A percentile compares a stretch with the other conserved stretches of the same genome.
phyloP scores from a whole-genome alignment of 331 rosid genomes.

The Erythrophleum ivorense region DNA sequence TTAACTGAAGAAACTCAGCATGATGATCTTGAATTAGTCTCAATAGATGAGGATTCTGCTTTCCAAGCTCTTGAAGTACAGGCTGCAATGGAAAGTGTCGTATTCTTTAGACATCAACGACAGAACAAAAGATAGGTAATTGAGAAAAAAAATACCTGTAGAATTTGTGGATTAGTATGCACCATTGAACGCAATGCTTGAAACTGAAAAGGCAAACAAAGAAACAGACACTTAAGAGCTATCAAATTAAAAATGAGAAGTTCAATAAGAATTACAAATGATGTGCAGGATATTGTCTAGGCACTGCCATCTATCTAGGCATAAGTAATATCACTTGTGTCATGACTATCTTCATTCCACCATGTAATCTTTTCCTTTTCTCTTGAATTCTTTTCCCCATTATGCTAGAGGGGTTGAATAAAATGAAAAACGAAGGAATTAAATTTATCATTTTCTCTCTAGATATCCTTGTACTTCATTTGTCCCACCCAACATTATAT shows the following conservation, averaged over 20 bases:
- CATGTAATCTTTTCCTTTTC: background rate
- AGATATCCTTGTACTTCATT: constrained; percentile 15
- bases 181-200: constrained; percentile 83
- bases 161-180: constrained; percentile 86
- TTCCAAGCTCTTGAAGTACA: constrained; percentile 91
- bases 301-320: constrained; percentile 3
- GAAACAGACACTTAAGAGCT: constrained; percentile 23
- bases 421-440: background rate
- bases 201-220: constrained; percentile 48
- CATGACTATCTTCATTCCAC: background rate
- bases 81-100: constrained; percentile 60
- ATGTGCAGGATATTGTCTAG: background rate
- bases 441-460: background rate
- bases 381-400: background rate
- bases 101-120: constrained; percentile 23
- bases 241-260: constrained; percentile 2
- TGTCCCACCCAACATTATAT: constrained; percentile 14
- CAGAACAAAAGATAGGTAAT: constrained; percentile 1
- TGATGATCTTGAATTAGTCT: constrained; percentile 83
- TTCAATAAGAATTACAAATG: background rate
- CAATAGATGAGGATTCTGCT: constrained; percentile 84
- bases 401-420: background rate
- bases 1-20: constrained; percentile 81
- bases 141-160: constrained; percentile 58
- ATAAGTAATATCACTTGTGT: background rate